A percentile compares a stretch with the other conserved stretches of the same genome.
phyloP scores from a whole-genome alignment of 768 basidiomycete species.

The Russula olivacea region DNA sequence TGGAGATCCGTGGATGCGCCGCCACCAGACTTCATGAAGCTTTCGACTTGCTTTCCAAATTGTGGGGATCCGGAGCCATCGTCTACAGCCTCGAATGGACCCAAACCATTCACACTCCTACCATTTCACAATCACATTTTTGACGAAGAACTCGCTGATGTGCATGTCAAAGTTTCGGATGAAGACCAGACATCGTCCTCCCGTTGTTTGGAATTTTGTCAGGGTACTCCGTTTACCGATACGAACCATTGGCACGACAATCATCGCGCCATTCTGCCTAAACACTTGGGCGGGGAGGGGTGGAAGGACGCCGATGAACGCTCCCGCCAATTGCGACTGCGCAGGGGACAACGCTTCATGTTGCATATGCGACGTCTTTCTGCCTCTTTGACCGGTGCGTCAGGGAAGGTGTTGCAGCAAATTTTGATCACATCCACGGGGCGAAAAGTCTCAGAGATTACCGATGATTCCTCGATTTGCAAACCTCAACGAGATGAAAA shows the following conservation, averaged over 20 bases:
- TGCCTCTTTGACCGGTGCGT: constrained; percentile 57
- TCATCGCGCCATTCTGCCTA: constrained; percentile 44
- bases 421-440: constrained; percentile 47
- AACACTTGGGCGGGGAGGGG: constrained; percentile 46
- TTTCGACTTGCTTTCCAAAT: constrained; percentile 22
- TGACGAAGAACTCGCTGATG: constrained; percentile 36
- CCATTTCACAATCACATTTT: constrained; percentile 40
- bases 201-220: constrained; percentile 37
- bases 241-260: constrained; percentile 56
- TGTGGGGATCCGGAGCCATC: background rate
- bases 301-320: constrained; percentile 32
- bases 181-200: constrained; percentile 17
- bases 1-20: constrained; percentile 28
- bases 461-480: background rate
- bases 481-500: constrained; percentile 4
- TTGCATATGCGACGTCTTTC: constrained; percentile 50
- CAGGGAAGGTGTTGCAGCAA: constrained; percentile 46
- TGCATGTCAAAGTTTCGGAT: constrained; percentile 30
- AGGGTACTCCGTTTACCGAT: constrained; percentile 42
- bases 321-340: constrained; percentile 36
- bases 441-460: constrained; percentile 16
- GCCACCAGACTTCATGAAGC: constrained; percentile 28
- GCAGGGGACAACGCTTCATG: constrained; percentile 54
- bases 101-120: constrained; percentile 27
- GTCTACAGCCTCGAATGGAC: constrained; percentile 24